These are phyloP conservation scores for Acer campestre DNA, from an alignment of 345 rosid genomes.

Conservation along the genomic window DNA sequence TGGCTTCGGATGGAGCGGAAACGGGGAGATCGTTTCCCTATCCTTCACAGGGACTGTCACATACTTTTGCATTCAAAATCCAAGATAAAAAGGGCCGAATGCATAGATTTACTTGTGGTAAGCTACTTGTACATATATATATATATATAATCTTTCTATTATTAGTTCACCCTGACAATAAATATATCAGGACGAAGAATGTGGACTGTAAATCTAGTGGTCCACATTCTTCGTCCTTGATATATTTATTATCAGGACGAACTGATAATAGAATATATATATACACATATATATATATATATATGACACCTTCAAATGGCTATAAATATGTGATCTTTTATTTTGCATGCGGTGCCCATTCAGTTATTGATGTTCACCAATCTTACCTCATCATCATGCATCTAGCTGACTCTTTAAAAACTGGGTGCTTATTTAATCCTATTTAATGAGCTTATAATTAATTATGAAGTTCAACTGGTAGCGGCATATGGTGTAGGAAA, in stretches of 20 bases:
- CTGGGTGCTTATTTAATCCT: not conserved
- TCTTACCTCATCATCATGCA: constrained; percentile 5
- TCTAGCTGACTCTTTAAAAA: constrained; percentile 11
- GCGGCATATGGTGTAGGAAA: not conserved
- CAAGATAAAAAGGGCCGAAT: constrained; percentile 79
- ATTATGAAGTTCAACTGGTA: constrained; percentile 4
- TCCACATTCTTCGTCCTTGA: no score
- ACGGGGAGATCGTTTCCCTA: constrained; percentile 58
- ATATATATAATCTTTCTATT: no score
- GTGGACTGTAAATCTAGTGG: no score
- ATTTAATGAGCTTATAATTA: not conserved
- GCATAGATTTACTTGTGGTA: constrained; percentile 97
- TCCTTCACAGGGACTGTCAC: constrained; percentile 40
- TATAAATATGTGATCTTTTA: not conserved
- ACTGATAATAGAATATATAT: no score
- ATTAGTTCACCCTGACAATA: no score
- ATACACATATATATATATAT: not conserved
- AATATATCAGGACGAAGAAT: no score
- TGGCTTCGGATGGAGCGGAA: constrained; percentile 77
- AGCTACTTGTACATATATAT: constrained; percentile 14
- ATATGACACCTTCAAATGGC: not conserved
- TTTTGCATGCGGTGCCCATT: constrained; percentile 13
- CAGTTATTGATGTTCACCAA: constrained; percentile 11
- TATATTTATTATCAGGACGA: no score
- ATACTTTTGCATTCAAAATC: constrained; percentile 77